phyloP scores from a whole-genome alignment of 2,329 filamentous ascomycete genomes.

The Chaetomiaceae sp. region DNA sequence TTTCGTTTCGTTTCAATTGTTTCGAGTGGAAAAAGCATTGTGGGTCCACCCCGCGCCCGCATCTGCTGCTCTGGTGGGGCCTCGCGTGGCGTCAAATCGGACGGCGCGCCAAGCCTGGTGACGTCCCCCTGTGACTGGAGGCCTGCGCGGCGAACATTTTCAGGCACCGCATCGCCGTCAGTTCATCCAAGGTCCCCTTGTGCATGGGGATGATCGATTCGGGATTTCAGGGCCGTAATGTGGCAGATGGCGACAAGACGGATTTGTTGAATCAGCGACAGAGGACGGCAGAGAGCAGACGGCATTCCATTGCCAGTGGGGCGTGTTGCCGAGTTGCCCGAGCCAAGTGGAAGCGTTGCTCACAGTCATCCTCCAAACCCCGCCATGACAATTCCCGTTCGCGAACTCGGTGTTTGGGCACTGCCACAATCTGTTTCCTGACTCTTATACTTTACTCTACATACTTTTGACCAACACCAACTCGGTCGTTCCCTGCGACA shows the following conservation, averaged over 20 bases:
- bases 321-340: not conserved
- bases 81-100: slow-evolving; percentile 17
- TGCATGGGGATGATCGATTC: too few species aligned
- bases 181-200: too few species aligned
- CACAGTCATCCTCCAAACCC: too few species aligned
- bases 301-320: not conserved
- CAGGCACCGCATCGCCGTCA: slow-evolving; percentile 1
- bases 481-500: not conserved
- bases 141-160: too few species aligned
- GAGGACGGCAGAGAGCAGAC: not conserved
- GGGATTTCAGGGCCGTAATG: too few species aligned
- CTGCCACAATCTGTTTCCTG: slow-evolving; percentile 12
- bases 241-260: too few species aligned
- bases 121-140: slow-evolving; percentile 3
- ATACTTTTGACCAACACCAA: not conserved
- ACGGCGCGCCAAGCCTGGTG: slow-evolving; percentile 4
- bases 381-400: not conserved
- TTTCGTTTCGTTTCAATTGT: too few species aligned
- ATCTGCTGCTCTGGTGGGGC: not conserved
- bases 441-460: not conserved
- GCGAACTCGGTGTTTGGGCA: slow-evolving; percentile 15
- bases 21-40: too few species aligned
- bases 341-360: not conserved
- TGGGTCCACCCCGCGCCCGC: too few species aligned
- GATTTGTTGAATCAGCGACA: not conserved